Percentiles rank a stretch among this genome's conserved stretches.
Evolutionary conservation across 345 rosid genomes (phyloP).

Genomic region (Eucalyptus guilfoylei): DNA sequence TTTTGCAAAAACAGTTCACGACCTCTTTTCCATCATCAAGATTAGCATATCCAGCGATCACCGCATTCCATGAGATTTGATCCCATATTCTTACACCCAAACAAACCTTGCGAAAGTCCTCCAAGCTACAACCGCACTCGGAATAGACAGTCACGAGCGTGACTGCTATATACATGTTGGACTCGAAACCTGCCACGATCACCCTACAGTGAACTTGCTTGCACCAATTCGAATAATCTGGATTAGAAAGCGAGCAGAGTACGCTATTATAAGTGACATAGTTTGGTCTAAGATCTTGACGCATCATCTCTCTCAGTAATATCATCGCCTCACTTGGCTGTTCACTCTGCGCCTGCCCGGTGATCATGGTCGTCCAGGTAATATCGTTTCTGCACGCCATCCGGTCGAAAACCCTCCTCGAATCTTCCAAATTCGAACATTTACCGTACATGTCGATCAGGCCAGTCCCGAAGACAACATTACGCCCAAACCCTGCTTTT

Average conservation of each 20-base stretch:
- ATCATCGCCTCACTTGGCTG: conserved; percentile 13
- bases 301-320: conserved; percentile 11
- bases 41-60: conserved; percentile 17
- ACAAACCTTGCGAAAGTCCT: conserved; percentile 9
- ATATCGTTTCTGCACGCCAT: conserved; percentile 7
- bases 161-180: background rate
- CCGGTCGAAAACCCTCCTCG: conserved; percentile 4
- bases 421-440: conserved; percentile 1
- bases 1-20: conserved; percentile 6
- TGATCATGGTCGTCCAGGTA: conserved; percentile 23
- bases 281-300: background rate
- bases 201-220: conserved; percentile 23
- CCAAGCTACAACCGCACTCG: conserved; percentile 4
- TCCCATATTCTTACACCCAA: background rate
- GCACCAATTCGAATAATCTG: conserved; percentile 3
- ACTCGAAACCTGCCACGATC: conserved; percentile 9
- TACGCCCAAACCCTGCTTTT: conserved; percentile 4
- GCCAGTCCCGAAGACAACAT: conserved; percentile 17
- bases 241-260: conserved; percentile 12
- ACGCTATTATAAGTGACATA: conserved; percentile 10
- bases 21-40: conserved; percentile 7
- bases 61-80: conserved; percentile 27
- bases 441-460: conserved; percentile 19
- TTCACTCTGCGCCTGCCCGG: conserved; percentile 4
- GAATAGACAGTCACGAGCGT: conserved; percentile 16